Conservation (phyloP, 2,329 filamentous ascomycete genomes). For the Colletotrichum horii region DNA sequence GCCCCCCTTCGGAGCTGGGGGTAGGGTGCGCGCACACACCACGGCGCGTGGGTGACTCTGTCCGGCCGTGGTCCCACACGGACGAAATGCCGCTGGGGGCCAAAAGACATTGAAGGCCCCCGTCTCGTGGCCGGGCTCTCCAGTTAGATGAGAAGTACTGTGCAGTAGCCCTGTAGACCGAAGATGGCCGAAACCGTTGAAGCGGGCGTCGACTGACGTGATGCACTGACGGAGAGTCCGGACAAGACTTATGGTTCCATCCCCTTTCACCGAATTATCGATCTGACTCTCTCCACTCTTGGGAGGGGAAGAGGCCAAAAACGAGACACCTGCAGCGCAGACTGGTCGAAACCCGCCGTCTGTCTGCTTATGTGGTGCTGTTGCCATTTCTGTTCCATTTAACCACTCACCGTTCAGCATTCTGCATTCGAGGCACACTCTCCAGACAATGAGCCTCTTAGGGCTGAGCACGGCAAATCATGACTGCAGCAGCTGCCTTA, state of each 20-base stretch:
- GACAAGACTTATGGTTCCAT: background rate
- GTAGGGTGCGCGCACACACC: background rate
- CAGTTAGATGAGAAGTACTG: background rate
- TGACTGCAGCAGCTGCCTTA: slow-evolving; percentile 17
- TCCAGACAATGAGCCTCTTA: slow-evolving; percentile 3
- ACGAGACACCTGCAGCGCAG: background rate
- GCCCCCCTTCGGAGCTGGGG: slow-evolving; percentile 6
- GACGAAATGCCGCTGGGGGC: background rate
- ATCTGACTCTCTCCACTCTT: background rate
- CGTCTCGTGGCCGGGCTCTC: background rate
- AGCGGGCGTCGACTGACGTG: slow-evolving; percentile 2
- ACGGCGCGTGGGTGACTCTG: background rate
- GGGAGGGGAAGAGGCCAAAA: background rate
- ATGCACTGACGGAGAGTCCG: background rate
- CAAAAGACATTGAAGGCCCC: background rate
- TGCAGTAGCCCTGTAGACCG: background rate
- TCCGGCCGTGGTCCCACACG: background rate
- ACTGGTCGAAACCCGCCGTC: background rate
- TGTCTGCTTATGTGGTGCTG: background rate
- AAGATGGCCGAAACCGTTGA: background rate
- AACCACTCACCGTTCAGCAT: background rate
- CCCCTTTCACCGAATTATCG: background rate
- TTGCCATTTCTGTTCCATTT: background rate
- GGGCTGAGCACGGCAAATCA: background rate
- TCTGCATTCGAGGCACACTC: background rate